phyloP scores from a whole-genome alignment of 805 yeast genomes.

The Lachancea mirantina region DNA sequence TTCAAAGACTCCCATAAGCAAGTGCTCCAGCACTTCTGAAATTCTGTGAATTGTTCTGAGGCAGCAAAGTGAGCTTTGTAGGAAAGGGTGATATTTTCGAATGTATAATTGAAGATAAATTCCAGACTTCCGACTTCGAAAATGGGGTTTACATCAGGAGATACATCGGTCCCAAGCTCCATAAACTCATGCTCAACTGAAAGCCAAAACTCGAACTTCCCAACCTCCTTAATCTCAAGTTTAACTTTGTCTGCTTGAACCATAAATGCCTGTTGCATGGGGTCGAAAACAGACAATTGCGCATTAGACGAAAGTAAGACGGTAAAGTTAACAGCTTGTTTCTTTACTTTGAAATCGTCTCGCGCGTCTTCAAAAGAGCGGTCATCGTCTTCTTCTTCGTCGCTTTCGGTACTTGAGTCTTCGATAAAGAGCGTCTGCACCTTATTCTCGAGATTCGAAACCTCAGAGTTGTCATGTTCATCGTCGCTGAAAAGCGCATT shows the following conservation, averaged over 20 bases:
- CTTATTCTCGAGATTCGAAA: slow-evolving; percentile 1
- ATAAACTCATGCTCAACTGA: slow-evolving; percentile 32
- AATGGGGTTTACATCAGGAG: slow-evolving; percentile 53
- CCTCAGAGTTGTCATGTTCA: slow-evolving; percentile 1
- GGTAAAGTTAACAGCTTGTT: slow-evolving; percentile 1
- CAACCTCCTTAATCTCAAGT: slow-evolving; percentile 39
- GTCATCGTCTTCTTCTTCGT: slow-evolving; percentile 12
- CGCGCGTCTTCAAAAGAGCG: slow-evolving; percentile 13
- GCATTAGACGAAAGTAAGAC: no score
- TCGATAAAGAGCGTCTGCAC: slow-evolving; percentile 4
- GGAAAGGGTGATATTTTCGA: slow-evolving; percentile 41
- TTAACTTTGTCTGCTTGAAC: slow-evolving; percentile 32
- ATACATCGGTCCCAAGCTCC: slow-evolving; percentile 36
- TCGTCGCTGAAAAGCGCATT: slow-evolving; percentile 17
- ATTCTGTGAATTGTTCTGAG: slow-evolving; percentile 36
- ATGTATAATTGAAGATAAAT: slow-evolving; percentile 57
- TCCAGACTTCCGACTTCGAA: slow-evolving; percentile 46
- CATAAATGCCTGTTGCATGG: slow-evolving; percentile 41
- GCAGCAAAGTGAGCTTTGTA: slow-evolving; percentile 54
- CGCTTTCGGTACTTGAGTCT: slow-evolving; percentile 5
- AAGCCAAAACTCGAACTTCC: slow-evolving; percentile 48
- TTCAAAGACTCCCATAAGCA: slow-evolving; percentile 58
- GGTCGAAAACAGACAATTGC: slow-evolving; percentile 58
- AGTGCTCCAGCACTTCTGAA: slow-evolving; percentile 46
- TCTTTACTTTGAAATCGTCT: slow-evolving; percentile 5